Conservation (phyloP, 345 rosid species). For the Erysimum cheiranthoides region DNA sequence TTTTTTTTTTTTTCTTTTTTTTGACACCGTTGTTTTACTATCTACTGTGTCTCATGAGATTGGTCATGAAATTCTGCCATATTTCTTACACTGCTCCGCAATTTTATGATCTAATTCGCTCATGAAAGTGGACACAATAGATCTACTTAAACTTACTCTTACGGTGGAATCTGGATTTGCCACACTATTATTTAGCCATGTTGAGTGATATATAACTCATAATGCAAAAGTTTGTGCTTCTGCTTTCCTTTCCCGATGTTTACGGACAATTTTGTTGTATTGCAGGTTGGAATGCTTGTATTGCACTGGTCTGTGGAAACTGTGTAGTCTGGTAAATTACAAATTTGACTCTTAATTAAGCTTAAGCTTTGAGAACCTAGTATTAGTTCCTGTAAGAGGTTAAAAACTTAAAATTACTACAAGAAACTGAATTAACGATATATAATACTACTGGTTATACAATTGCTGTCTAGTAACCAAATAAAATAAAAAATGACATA, state of each 20-base stretch:
- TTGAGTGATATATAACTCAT: neutral
- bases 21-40: no score
- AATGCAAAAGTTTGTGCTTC: constrained; percentile 1
- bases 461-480: neutral
- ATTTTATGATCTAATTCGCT: neutral
- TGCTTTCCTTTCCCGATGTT: neutral
- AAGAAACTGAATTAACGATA: neutral
- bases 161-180: neutral
- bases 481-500: neutral
- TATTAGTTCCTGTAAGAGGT: neutral
- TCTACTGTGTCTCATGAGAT: constrained; percentile 1
- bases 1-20: no score
- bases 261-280: constrained; percentile 27
- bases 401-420: neutral
- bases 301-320: constrained; percentile 95
- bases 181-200: neutral
- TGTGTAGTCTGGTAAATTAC: constrained; percentile 90
- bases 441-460: neutral
- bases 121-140: neutral
- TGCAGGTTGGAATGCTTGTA: constrained; percentile 98
- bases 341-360: constrained; percentile 1
- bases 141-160: neutral
- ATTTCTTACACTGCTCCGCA: neutral
- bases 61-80: constrained; percentile 1
- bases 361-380: constrained; percentile 4